Percentiles rank a stretch among this genome's conserved stretches.
Evolutionary conservation across 371 early-diverging fungal genomes (phyloP).

Genomic region (Rhizomucor pusillus): DNA sequence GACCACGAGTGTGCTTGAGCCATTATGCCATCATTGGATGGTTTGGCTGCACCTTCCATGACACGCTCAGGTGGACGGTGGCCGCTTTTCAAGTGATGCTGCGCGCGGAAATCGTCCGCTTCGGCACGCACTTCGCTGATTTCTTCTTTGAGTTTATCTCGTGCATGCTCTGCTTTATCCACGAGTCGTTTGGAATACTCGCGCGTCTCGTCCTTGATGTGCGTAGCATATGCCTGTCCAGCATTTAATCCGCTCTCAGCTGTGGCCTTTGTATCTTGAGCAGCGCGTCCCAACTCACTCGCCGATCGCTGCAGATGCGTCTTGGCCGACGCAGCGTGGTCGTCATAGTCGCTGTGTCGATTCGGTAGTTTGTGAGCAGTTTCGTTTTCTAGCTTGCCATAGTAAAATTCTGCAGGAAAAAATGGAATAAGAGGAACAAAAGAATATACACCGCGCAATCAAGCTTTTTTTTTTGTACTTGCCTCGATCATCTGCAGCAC

Average conservation of each 20-base stretch:
- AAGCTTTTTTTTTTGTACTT: too few relatives aligned
- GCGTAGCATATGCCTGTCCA: conserved; percentile 4
- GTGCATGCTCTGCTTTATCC: not conserved
- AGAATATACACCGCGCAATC: too few relatives aligned
- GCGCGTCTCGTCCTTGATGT: conserved; percentile 2
- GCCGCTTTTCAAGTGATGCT: conserved; percentile 29
- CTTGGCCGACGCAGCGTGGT: conserved; percentile 8
- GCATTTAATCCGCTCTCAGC: conserved; percentile 6
- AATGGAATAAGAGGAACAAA: too few relatives aligned
- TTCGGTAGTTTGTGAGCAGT: conserved; percentile 4
- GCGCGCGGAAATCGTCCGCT: conserved; percentile 4
- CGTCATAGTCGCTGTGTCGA: not conserved
- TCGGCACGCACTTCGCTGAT: not conserved
- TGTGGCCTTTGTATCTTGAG: conserved; percentile 13
- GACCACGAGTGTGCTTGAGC: conserved; percentile 11
- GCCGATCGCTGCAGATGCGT: conserved; percentile 8
- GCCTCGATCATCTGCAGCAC: too few relatives aligned
- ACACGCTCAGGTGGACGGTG: conserved; percentile 25
- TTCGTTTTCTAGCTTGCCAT: conserved; percentile 11
- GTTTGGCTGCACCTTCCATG: conserved; percentile 2
- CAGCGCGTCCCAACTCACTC: conserved; percentile 11
- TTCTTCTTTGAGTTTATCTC: not conserved
- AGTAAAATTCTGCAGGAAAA: not conserved
- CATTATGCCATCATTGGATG: conserved; percentile 3
- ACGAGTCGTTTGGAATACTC: not conserved